Evolutionary conservation across 176 grass and related monocot genomes (phyloP).

Genomic region (Avena atlantica): DNA sequence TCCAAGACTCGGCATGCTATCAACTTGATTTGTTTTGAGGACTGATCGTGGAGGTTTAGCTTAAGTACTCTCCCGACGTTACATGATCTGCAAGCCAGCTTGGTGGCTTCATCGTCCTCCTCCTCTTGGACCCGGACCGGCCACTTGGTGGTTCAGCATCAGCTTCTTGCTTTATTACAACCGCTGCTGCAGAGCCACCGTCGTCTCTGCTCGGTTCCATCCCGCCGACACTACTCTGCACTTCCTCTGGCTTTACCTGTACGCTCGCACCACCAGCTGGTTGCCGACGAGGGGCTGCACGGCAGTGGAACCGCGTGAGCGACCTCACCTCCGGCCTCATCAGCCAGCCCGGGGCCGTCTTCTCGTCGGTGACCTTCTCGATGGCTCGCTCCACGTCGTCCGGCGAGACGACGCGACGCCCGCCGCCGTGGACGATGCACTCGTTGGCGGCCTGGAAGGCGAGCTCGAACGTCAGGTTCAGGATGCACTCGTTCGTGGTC

Average conservation of each 20-base stretch:
- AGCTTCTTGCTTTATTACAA: too few species aligned
- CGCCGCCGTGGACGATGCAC: background rate
- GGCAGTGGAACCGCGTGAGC: background rate
- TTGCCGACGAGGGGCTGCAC: background rate
- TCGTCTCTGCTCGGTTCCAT: too few species aligned
- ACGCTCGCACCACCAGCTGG: background rate
- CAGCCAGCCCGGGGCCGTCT: background rate
- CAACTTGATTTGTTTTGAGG: too few species aligned
- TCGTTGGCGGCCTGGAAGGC: background rate
- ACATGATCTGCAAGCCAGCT: too few species aligned
- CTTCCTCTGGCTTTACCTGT: background rate
- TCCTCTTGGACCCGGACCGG: too few species aligned
- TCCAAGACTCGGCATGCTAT: too few species aligned
- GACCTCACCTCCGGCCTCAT: background rate
- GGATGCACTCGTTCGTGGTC: background rate
- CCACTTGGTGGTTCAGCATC: too few species aligned
- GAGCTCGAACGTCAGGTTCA: background rate
- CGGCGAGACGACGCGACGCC: background rate
- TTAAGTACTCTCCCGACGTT: too few species aligned
- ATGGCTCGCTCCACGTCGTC: background rate
- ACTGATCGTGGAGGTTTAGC: too few species aligned
- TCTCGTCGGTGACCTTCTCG: background rate
- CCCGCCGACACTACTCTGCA: background rate
- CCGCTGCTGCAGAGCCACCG: too few species aligned
- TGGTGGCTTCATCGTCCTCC: too few species aligned